Evolutionary conservation across 192 early-diverging fungal genomes (phyloP).

Genomic region (Coemansia sp.): DNA sequence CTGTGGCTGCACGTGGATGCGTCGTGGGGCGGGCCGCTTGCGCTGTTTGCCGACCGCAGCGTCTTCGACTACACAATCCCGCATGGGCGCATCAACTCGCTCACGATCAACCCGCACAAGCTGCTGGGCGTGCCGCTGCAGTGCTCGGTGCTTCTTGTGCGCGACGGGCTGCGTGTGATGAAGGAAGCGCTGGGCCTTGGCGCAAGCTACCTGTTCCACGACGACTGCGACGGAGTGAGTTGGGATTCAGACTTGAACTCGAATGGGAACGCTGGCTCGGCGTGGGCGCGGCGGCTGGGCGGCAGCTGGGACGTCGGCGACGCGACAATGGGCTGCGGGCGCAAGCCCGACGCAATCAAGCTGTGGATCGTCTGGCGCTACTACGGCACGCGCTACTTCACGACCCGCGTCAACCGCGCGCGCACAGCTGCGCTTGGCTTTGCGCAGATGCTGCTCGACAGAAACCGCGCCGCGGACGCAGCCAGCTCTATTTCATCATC

Average conservation of each 20-base stretch:
- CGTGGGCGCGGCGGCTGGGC: not conserved
- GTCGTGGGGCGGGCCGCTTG: conserved; percentile 72
- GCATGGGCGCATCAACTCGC: conserved; percentile 58
- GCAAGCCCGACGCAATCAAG: conserved; percentile 77
- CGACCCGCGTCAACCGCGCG: conserved; percentile 59
- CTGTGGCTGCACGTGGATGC: conserved; percentile 82
- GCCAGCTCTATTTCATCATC: conserved; percentile 1
- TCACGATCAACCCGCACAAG: conserved; percentile 83
- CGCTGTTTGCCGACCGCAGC: conserved; percentile 60
- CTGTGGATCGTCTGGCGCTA: conserved; percentile 78
- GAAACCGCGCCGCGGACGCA: conserved; percentile 19
- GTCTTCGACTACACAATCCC: conserved; percentile 9
- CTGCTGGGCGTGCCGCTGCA: conserved; percentile 77
- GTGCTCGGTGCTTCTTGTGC: conserved; percentile 72
- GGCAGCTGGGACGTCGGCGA: conserved; percentile 64
- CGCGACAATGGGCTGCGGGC: conserved; percentile 77
- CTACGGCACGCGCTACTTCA: conserved; percentile 66
- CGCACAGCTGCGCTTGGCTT: conserved; percentile 57
- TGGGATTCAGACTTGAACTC: no score
- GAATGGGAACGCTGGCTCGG: conserved; percentile 30
- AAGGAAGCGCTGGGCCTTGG: conserved; percentile 62
- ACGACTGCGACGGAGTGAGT: not conserved
- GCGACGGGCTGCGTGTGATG: conserved; percentile 57
- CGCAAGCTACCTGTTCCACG: conserved; percentile 72
- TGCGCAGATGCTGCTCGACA: conserved; percentile 28